A percentile compares a stretch with the other conserved stretches of the same genome.
These are phyloP conservation scores for Atractiella rhizophila DNA, from an alignment of 768 basidiomycete species.

Conservation along the genomic window DNA sequence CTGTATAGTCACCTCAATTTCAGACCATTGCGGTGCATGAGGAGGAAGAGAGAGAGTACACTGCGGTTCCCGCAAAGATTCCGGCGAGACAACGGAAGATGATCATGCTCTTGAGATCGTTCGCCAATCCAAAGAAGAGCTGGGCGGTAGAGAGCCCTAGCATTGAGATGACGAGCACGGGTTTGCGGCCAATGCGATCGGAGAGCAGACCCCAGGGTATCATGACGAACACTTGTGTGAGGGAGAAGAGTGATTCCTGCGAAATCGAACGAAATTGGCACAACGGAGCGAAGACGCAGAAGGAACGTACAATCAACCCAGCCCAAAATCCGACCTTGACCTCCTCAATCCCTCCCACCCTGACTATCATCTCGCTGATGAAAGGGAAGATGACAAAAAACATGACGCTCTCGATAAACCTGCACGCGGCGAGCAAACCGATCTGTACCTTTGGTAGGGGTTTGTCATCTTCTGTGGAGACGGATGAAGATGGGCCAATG, in stretches of 20 bases:
- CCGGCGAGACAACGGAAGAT: conserved; percentile 5
- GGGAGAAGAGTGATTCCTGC: conserved; percentile 5
- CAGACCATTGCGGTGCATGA: too few species aligned
- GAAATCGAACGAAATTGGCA: too few species aligned
- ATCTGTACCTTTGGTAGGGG: conserved; percentile 8
- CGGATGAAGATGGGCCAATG: too few species aligned
- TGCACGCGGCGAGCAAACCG: conserved; percentile 6
- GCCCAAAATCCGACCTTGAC: too few species aligned
- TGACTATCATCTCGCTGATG: too few species aligned
- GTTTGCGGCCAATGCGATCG: conserved; percentile 8
- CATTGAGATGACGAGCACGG: conserved; percentile 6
- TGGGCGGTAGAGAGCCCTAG: conserved; percentile 2
- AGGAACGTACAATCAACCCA: too few species aligned
- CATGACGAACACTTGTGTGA: conserved; percentile 7
- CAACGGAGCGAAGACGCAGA: not conserved
- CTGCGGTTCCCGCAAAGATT: conserved; percentile 7
- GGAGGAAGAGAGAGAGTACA: too few species aligned
- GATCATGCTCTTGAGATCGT: conserved; percentile 9
- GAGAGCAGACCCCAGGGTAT: conserved; percentile 6
- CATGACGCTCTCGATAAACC: conserved; percentile 7
- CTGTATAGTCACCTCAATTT: too few species aligned
- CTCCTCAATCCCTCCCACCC: too few species aligned
- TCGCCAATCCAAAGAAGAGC: conserved; percentile 5
- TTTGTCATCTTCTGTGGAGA: conserved; percentile 3
- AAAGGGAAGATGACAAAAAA: conserved; percentile 12